A percentile compares a stretch with the other conserved stretches of the same genome.
These are phyloP conservation scores for Monilinia vaccinii-corymbosi DNA, from an alignment of 2,329 filamentous ascomycete genomes.

Conservation along the genomic window DNA sequence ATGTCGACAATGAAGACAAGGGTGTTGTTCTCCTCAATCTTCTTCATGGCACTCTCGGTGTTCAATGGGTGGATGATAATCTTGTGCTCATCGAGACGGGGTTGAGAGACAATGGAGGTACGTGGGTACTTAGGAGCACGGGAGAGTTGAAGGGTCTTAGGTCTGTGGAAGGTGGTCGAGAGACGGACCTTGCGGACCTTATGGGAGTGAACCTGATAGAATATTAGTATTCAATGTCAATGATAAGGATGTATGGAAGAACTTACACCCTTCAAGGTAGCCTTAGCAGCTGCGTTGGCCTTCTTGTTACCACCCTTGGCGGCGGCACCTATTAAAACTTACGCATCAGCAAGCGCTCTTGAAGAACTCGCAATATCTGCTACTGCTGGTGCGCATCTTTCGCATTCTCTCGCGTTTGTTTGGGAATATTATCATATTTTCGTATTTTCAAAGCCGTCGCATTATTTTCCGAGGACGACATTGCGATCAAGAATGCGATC, in stretches of 20 bases:
- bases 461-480: slow-evolving; percentile 15
- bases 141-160: slow-evolving; percentile 90
- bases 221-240: slow-evolving; percentile 18
- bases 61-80: slow-evolving; percentile 97
- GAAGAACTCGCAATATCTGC: slow-evolving; percentile 67
- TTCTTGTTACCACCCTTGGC: slow-evolving; percentile 60
- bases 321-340: slow-evolving; percentile 44
- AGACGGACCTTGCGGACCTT: slow-evolving; percentile 90
- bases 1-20: slow-evolving; percentile 94
- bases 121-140: slow-evolving; percentile 92
- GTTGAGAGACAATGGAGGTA: slow-evolving; percentile 83
- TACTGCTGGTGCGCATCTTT: slow-evolving; percentile 44
- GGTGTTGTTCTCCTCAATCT: slow-evolving; percentile 99
- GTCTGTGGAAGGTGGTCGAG: slow-evolving; percentile 92
- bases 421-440: slow-evolving; percentile 11
- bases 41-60: slow-evolving; percentile 99
- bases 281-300: slow-evolving; percentile 91
- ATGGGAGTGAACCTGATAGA: slow-evolving; percentile 56
- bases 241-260: slow-evolving; percentile 33
- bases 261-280: slow-evolving; percentile 92
- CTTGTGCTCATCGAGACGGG: slow-evolving; percentile 95
- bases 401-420: slow-evolving; percentile 12
- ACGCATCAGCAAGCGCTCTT: slow-evolving; percentile 66
- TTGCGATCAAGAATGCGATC: slow-evolving; percentile 14
- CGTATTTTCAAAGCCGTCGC: slow-evolving; percentile 4